A percentile compares a stretch with the other conserved stretches of the same genome.
phyloP scores from a whole-genome alignment of 179 eudicot species.

The Spinacia oleracea region DNA sequence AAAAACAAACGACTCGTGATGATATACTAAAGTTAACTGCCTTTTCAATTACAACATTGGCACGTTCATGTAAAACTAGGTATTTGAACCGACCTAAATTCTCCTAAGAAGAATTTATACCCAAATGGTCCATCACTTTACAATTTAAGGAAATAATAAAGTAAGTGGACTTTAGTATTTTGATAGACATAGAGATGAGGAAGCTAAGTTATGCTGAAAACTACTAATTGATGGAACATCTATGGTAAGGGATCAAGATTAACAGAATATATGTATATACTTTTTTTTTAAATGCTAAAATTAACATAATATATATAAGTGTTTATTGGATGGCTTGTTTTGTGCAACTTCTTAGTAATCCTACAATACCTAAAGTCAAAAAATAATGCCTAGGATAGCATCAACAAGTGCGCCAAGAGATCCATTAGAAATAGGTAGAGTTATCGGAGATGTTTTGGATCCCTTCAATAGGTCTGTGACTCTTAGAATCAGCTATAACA shows the following conservation, averaged over 20 bases:
- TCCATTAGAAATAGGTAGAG: slow-evolving; percentile 65
- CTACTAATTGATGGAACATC: not conserved
- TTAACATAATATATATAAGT: slow-evolving; percentile 1
- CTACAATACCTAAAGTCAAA: not conserved
- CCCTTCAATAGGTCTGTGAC: slow-evolving; percentile 51
- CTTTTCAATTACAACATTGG: not conserved
- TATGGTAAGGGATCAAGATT: not conserved
- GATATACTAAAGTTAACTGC: not conserved
- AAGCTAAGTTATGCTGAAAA: slow-evolving; percentile 1
- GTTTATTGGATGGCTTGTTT: not conserved
- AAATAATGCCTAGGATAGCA: slow-evolving; percentile 4
- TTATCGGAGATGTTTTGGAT: slow-evolving; percentile 73
- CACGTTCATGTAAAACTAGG: not conserved
- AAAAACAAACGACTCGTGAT: too few relatives aligned
- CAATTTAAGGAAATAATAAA: not conserved
- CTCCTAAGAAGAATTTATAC: not conserved
- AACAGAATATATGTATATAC: slow-evolving; percentile 5
- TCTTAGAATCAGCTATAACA: slow-evolving; percentile 41
- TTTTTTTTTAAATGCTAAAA: too few relatives aligned
- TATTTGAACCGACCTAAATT: slow-evolving; percentile 1
- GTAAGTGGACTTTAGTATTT: slow-evolving; percentile 9
- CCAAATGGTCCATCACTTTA: not conserved
- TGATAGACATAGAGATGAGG: not conserved
- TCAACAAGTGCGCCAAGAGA: slow-evolving; percentile 32
- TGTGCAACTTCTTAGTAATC: not conserved